phyloP scores from a whole-genome alignment of 768 basidiomycete genomes.

The Peribolospora baueri region DNA sequence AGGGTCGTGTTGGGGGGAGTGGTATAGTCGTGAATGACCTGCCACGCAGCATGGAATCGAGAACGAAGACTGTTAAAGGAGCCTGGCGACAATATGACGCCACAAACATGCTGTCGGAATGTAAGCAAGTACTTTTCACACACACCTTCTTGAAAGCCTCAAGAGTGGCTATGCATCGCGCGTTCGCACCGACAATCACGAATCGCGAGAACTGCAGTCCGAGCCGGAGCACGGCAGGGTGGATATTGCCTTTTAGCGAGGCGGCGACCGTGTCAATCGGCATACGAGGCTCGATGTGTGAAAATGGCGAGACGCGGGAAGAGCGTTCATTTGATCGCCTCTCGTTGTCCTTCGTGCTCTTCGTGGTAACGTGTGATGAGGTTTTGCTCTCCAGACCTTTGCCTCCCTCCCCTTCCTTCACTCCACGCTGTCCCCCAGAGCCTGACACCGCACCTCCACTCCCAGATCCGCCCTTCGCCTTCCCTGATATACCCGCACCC shows the following conservation, averaged over 20 bases:
- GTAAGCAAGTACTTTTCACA: neutral
- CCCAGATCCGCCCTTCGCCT: too few relatives aligned
- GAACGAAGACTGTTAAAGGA: neutral
- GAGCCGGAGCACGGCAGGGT: constrained; percentile 63
- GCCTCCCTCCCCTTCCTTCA: too few relatives aligned
- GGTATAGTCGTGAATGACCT: constrained; percentile 78
- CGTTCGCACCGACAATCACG: constrained; percentile 80
- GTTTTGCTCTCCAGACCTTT: too few relatives aligned
- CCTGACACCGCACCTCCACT: too few relatives aligned
- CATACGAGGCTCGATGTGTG: constrained; percentile 31
- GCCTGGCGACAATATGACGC: constrained; percentile 7
- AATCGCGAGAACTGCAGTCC: constrained; percentile 80
- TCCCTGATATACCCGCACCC: neutral
- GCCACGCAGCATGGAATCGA: constrained; percentile 9
- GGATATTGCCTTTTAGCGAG: constrained; percentile 44
- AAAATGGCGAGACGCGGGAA: constrained; percentile 48
- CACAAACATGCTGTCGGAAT: constrained; percentile 5
- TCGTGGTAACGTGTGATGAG: neutral
- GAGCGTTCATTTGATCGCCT: neutral
- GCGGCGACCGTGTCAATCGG: constrained; percentile 20
- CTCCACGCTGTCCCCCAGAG: too few relatives aligned
- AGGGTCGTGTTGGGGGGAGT: constrained; percentile 69
- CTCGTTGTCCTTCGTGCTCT: neutral
- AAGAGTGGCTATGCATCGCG: constrained; percentile 76
- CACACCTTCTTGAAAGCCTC: constrained; percentile 73